A percentile compares a stretch with the other conserved stretches of the same genome.
Evolutionary conservation across 148 eudicot species (phyloP).

Genomic region (Euryodendron excelsum): DNA sequence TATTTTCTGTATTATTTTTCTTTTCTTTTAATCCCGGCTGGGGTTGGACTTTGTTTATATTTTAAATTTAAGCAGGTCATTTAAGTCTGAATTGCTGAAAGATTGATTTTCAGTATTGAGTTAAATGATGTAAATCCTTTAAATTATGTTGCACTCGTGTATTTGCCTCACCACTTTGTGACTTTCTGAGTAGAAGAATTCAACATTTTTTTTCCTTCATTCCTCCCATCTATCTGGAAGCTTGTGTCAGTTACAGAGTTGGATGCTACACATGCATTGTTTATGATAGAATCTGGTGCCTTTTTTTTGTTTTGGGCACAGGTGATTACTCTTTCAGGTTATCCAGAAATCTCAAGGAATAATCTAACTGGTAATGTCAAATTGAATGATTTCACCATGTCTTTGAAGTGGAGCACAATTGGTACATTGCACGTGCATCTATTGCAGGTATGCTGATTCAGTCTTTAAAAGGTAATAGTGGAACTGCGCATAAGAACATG

Average conservation of each 20-base stretch:
- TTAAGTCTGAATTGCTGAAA: background rate
- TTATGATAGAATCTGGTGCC: background rate
- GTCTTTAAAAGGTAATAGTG: background rate
- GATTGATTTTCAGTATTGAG: background rate
- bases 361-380: slow-evolving; percentile 54
- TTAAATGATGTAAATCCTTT: background rate
- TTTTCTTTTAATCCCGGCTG: background rate
- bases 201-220: background rate
- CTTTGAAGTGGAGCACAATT: slow-evolving; percentile 77
- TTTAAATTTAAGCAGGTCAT: background rate
- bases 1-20: background rate
- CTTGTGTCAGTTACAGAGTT: background rate
- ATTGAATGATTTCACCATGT: slow-evolving; percentile 52
- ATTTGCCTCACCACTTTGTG: background rate
- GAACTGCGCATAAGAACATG: background rate
- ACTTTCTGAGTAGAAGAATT: background rate
- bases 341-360: slow-evolving; percentile 60
- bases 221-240: background rate
- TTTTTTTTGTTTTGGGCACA: slow-evolving; percentile 32
- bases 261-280: background rate
- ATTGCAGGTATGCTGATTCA: slow-evolving; percentile 49
- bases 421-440: slow-evolving; percentile 55
- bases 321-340: slow-evolving; percentile 61
- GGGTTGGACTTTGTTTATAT: background rate
- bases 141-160: background rate